Base-by-base conservation (phyloP, 768 basidiomycete species). In the Termitomyces sp. region DNA sequence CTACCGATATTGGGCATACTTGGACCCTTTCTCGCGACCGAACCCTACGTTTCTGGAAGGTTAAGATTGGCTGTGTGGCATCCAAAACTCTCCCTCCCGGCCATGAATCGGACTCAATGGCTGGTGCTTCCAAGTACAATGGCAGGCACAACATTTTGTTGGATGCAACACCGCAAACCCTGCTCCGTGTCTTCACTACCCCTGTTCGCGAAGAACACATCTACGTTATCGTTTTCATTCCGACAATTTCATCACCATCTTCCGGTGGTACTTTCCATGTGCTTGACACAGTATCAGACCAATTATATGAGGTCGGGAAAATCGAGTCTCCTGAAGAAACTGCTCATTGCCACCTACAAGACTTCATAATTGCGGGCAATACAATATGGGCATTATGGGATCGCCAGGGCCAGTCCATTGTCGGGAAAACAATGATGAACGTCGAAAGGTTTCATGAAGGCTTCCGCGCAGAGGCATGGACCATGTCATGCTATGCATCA, bases 21-120 rank as follows among this genome's bases (percentile, higher is more conserved):
- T 96, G 92, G 83, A 87, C 93, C 1, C 79, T 98, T 41, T 94
- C 95, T 9, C 80, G 93, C 54, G 93, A 97, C 74, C 82, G 89
- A 54, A 87, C 86, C 34, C 76, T 98, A 41, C 82, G 93, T 38
- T 76, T 90, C 42, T 98, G 95, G 95, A 88, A 89, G 61, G 79
- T 86, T 29, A 83, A 87, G 68, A 76, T 83, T 54, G 86, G 86
- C 43, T 88, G 90, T 66, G 79, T 87, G n/a, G 81, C 85, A 31
- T 82, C 82, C 32, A 86, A 81, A 66, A 69, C 74, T 11, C 71
- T 90, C 43, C 75, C 82, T 11, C 66, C 67, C 31, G 68, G 72
- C 35, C 70, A 71, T 60, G 71, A 70, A 58, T 58, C 63, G 16
- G 68, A 74, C 3, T 68, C 72, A 51, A 68, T 59, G 17, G 68